Conservation (phyloP, 257 asterid species). For the Nicotiana attenuata region DNA sequence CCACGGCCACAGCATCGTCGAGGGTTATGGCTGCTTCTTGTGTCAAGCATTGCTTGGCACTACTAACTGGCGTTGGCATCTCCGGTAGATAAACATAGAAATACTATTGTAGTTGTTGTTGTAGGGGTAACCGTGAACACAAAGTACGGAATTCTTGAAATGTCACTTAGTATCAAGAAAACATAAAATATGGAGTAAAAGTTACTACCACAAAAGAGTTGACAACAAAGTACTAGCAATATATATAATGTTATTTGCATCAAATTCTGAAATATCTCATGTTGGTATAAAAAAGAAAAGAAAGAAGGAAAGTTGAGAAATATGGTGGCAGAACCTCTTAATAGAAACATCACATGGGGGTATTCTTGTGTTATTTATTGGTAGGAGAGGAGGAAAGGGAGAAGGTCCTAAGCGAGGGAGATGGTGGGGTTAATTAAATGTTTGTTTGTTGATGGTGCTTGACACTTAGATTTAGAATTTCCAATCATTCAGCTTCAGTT, state of each 20-base stretch:
- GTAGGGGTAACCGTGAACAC: neutral
- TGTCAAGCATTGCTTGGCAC: constrained; percentile 88
- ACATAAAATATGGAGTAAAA: neutral
- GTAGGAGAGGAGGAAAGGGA: constrained; percentile 7
- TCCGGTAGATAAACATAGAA: neutral
- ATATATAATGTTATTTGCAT: neutral
- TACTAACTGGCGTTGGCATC: constrained; percentile 86
- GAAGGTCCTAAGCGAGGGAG: neutral
- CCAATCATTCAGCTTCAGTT: too few relatives aligned
- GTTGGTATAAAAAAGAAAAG: neutral
- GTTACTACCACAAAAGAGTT: neutral
- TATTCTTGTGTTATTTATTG: constrained; percentile 23
- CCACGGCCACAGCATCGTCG: constrained; percentile 80
- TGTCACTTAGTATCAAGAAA: neutral
- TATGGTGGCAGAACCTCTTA: neutral
- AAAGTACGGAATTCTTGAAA: neutral
- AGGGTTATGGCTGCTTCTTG: constrained; percentile 58
- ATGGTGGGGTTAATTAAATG: constrained; percentile 19
- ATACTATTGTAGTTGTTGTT: neutral
- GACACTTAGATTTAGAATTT: too few relatives aligned
- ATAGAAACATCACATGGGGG: constrained; percentile 13
- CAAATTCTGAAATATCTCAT: neutral
- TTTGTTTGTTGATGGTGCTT: constrained; percentile 22
- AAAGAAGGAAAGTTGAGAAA: neutral
- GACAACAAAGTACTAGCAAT: neutral